Base-by-base conservation (phyloP, 2,329 filamentous ascomycete species). In the Teratosphaeria zuluensis region DNA sequence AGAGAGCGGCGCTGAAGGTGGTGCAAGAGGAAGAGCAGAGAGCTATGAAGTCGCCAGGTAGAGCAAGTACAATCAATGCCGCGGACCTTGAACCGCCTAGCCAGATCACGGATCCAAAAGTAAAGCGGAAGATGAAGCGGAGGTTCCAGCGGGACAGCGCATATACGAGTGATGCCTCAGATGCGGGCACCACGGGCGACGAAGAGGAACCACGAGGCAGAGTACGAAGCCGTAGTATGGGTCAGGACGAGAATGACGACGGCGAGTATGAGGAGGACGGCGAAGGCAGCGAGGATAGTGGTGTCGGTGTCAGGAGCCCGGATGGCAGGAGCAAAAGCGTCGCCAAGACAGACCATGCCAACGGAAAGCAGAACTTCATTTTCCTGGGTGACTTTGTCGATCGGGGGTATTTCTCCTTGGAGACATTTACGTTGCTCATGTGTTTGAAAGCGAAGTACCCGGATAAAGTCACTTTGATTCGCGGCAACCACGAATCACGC, bases 41-140 rank as follows among this genome's bases (percentile, higher is more conserved):
- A 14, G 53, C 57, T 5, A n/a, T 52, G 28, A 66, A 66, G 63
- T 60, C 63, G 59, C 46, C 59, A 51, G 56, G 58, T 58, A 48
- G 61, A 54, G 55, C 59, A 33, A 56, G 85, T 9, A 82, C 91
- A 64, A 95, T 96, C 71, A 92, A 84, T 56, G 88, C 90, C n/a
- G 89, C 90, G 64, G 91, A 95, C 71, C 86, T 97, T 68, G 92
- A 96, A 74, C 92, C 92, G 3, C 92, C 92, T 1, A 89, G 87
- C 14, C 86, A 88, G 66, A 96, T 96, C 66, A 94, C 86, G 58
- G 86, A 96, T 69, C 90, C 91, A 3, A 94, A 92, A 72, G 78
- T 94, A 53, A 87, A 86, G 76, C 90, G 88, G 78, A 95, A 92
- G 78, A 84, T 96, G 75, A 88, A 85, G 72, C 69, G 78, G 59